Percentiles rank a stretch among this genome's conserved stretches.
phyloP scores from a whole-genome alignment of 2,329 filamentous ascomycete species.

The Nigrograna mackinnonii region DNA sequence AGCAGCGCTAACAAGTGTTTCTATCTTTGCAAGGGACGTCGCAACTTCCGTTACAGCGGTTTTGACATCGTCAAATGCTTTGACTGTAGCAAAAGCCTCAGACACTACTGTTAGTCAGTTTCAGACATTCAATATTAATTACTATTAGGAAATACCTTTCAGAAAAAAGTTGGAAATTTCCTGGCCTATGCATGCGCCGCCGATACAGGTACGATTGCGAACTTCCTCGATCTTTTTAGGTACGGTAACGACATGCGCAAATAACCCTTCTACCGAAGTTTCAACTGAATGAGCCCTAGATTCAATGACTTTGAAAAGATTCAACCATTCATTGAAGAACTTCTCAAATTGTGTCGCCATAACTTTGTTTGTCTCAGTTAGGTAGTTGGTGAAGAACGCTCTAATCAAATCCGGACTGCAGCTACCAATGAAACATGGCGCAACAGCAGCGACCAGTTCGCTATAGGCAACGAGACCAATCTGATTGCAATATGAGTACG shows the following conservation, averaged over 20 bases:
- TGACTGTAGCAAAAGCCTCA: background rate
- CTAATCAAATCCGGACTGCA: too few species aligned
- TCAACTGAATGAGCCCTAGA: background rate
- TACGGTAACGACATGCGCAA: background rate
- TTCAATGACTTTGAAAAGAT: background rate
- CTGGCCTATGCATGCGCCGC: background rate
- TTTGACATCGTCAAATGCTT: background rate
- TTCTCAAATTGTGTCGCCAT: background rate
- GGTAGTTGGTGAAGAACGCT: background rate
- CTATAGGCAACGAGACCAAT: background rate
- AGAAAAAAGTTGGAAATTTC: background rate
- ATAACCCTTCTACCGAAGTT: background rate
- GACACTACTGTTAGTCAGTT: background rate
- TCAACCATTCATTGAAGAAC: background rate
- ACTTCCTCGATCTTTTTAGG: background rate
- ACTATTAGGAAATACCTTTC: background rate
- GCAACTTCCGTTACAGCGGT: background rate
- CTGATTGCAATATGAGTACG: background rate
- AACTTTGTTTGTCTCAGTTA: background rate
- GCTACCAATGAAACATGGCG: background rate
- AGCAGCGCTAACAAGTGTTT: background rate
- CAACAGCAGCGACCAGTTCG: background rate
- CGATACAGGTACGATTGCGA: background rate
- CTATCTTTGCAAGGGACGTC: background rate
- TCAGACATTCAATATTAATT: background rate